Evolutionary conservation across 441 rosid genomes (phyloP), one percentile per base, ranked within the genome.

Genomic region (Raphanus hybrid): DNA sequence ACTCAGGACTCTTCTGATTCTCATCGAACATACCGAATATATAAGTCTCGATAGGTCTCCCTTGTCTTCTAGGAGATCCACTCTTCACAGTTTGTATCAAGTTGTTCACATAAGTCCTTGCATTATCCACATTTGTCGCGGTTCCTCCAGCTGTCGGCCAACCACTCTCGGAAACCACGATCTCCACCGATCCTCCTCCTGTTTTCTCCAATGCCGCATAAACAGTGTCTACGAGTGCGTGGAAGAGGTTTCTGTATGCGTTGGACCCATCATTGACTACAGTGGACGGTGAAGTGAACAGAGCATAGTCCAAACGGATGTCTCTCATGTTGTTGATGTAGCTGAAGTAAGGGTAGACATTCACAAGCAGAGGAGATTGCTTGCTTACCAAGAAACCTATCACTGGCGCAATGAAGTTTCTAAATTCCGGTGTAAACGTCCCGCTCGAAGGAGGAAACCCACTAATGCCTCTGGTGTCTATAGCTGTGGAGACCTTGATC

Each of bases 11-110:
- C 64, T 86, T 86, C 63, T 3, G 14, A 16, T 76, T 68, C 82
- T 88, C 90, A 64, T 88, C 72, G 60, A 77, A 88, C 86, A 78
- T 77, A 3, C 86, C 87, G 43, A 88, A 88, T 43, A 88, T 77
- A 8, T 84, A 88, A 7, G 92, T 85, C 70, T 87, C 92, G 3
- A 84, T 78, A 1, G 90, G 70, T 74, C 35, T 80, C 58, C 71
- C 71, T 2, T 80, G 87, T 69, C 41, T 87, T 81, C 75, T 87
- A 2, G 92, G 90, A 20, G 85, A 80, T 18, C 91, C 87, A 4
- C 0, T 32, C 81, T 86, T 83, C 41, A 84, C 87, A 18, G 82
- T 88, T 32, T 84, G 78, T 15, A 84, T 73, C 85, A 87, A 64
- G 41, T 87, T 87, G n/a, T 73, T 75, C 62, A 75, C 76, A 52